Conservation (phyloP, 371 early-diverging fungal genomes). For the Mortierella sp. region DNA sequence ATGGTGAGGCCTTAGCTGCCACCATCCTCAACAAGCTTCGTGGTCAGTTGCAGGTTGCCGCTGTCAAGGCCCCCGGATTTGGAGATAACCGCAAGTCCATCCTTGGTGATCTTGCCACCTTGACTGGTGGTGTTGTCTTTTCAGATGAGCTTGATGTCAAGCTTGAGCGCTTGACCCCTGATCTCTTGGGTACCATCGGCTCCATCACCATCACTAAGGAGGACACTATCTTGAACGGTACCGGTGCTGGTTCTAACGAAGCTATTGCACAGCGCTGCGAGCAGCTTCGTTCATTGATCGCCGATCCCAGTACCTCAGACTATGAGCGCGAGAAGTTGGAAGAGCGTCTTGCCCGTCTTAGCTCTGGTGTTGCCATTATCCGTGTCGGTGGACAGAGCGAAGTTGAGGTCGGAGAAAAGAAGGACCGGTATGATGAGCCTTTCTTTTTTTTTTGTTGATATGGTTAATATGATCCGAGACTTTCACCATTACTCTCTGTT, state of each 20-base stretch:
- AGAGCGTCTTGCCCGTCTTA: constrained; percentile 97
- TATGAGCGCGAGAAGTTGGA: constrained; percentile 99
- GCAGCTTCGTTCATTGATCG: constrained; percentile 93
- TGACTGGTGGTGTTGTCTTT: constrained; percentile 96
- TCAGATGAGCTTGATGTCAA: constrained; percentile 95
- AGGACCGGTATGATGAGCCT: constrained; percentile 79
- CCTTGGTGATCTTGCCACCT: constrained; percentile 94
- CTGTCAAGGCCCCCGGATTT: constrained; percentile 99
- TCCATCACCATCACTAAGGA: constrained; percentile 96
- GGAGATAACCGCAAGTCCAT: constrained; percentile 99
- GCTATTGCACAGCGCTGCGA: constrained; percentile 92
- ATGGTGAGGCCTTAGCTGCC: constrained; percentile 98
- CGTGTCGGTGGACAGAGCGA: constrained; percentile 97
- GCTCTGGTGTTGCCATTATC: constrained; percentile 98
- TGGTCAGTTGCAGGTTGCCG: constrained; percentile 95
- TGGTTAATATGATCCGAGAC: too few relatives aligned
- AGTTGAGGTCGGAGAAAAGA: constrained; percentile 99
- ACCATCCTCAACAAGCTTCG: constrained; percentile 99
- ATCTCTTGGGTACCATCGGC: constrained; percentile 90
- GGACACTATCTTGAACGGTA: constrained; percentile 97
- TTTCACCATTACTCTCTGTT: too few relatives aligned
- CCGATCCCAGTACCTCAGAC: constrained; percentile 84
- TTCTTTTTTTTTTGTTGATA: constrained; percentile 7
- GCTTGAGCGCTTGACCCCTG: constrained; percentile 93
- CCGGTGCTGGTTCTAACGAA: constrained; percentile 86